These are phyloP conservation scores for Saccharomyces pastorianus DNA, from an alignment of 1,139 yeast genomes.

Conservation along the genomic window DNA sequence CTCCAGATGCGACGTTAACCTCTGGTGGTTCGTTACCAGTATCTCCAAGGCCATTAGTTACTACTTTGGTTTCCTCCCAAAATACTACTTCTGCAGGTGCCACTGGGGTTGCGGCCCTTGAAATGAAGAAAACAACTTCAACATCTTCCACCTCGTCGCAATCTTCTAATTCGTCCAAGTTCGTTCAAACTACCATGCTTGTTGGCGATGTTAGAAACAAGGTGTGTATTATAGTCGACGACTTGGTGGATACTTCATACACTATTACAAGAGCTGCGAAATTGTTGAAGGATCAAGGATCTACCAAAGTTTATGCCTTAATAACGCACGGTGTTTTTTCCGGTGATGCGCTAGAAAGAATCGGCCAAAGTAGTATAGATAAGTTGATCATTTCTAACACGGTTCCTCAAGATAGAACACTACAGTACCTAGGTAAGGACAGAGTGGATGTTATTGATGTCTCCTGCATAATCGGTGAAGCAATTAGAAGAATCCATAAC, in stretches of 20 bases:
- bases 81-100: conserved; percentile 1
- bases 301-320: conserved; percentile 73
- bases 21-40: conserved; percentile 27
- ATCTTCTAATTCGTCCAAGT: conserved; percentile 17
- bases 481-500: conserved; percentile 89
- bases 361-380: conserved; percentile 65
- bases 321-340: conserved; percentile 91
- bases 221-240: conserved; percentile 84
- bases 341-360: conserved; percentile 78
- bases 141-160: conserved; percentile 2
- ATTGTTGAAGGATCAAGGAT: conserved; percentile 87
- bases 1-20: conserved; percentile 29
- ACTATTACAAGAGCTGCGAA: conserved; percentile 90
- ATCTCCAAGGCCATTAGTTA: conserved; percentile 22
- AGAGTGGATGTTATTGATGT: conserved; percentile 80
- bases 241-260: conserved; percentile 86
- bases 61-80: conserved; percentile 12
- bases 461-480: conserved; percentile 81
- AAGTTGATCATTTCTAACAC: conserved; percentile 87
- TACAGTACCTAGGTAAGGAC: conserved; percentile 44
- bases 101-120: conserved; percentile 1
- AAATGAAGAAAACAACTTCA: conserved; percentile 3
- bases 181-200: conserved; percentile 54
- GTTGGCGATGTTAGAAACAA: conserved; percentile 87
- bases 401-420: conserved; percentile 64